Evolutionary conservation across 805 yeast species (phyloP), one percentile per base, ranked within the genome.

Genomic region (Candida takata): DNA sequence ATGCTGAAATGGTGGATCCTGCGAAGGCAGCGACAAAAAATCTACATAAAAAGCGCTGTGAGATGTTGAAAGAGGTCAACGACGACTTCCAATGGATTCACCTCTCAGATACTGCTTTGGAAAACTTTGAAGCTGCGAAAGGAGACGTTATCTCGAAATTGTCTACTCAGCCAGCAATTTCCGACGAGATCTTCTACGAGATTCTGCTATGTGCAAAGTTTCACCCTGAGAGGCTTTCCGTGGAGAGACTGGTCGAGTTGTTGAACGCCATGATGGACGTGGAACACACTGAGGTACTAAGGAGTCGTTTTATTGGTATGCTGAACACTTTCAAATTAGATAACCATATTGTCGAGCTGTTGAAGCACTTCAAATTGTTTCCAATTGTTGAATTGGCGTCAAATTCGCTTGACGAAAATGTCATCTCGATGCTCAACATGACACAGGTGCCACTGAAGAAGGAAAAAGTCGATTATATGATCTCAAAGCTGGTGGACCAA

Each of bases 251-350:
- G 5, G 34, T 33, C 15, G 33, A 38, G 5, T 35, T 42, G 5
- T 32, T 58, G 12, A 45, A 52, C 12, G 36, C 35, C n/a, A 28
- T 56, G 21, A 34, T 44, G 10, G 37, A 32, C 11, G 19, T 6
- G 25, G 41, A 35, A 17, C 35, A 25, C 19, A 34, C 30, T 15
- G 41, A 19, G 16, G 37, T n/a, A 17, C 48, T 34, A 37, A 35
- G 51, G 9, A 47, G 48, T 35, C 52, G 55, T 27, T 60, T 56
- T 31, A 49, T 62, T 41, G 46, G 57, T 32, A 30, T 56, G 3
- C 52, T 61, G 23, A 52, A 51, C 15, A 53, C 58, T 27, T 46
- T 62, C 24, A 36, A 48, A 27, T 31, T 40, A 5, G 47, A 52
- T 30, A 49, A 47, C 11, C 52, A 51, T 15, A 38, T 54, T 12